phyloP scores from a whole-genome alignment of 768 basidiomycete genomes.

The Paxillus involutus region DNA sequence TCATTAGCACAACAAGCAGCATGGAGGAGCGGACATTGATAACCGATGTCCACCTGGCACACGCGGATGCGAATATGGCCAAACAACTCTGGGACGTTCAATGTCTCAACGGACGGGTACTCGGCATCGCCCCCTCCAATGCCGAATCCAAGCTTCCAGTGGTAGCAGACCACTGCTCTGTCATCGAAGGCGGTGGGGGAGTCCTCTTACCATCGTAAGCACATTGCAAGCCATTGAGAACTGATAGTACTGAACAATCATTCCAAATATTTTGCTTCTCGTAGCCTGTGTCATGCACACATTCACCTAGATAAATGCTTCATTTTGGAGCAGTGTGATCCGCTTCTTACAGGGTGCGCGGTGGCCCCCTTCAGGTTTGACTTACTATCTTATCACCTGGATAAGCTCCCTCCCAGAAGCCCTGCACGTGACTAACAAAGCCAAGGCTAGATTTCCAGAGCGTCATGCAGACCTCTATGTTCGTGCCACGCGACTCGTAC shows the following conservation, averaged over 20 bases:
- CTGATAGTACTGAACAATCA: background rate
- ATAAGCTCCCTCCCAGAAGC: slow-evolving; percentile 57
- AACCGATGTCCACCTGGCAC: slow-evolving; percentile 30
- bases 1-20: background rate
- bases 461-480: slow-evolving; percentile 45
- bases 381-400: background rate
- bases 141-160: background rate
- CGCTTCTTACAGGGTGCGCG: slow-evolving; percentile 51
- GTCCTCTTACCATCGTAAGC: slow-evolving; percentile 35
- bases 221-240: background rate
- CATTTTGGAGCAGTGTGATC: slow-evolving; percentile 54
- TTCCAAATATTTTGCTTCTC: slow-evolving; percentile 13
- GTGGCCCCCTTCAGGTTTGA: background rate
- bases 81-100: slow-evolving; percentile 32
- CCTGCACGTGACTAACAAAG: slow-evolving; percentile 47
- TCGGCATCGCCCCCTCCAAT: slow-evolving; percentile 18
- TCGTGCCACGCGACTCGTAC: slow-evolving; percentile 54
- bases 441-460: slow-evolving; percentile 49
- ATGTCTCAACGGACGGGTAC: slow-evolving; percentile 29
- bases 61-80: slow-evolving; percentile 24
- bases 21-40: slow-evolving; percentile 14
- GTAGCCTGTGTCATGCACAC: slow-evolving; percentile 59
- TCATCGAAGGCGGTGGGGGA: slow-evolving; percentile 26
- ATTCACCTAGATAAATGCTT: slow-evolving; percentile 73
- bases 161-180: background rate